These are phyloP conservation scores for Carex cristatella DNA, from an alignment of 176 grass and related monocot species.

Conservation along the genomic window DNA sequence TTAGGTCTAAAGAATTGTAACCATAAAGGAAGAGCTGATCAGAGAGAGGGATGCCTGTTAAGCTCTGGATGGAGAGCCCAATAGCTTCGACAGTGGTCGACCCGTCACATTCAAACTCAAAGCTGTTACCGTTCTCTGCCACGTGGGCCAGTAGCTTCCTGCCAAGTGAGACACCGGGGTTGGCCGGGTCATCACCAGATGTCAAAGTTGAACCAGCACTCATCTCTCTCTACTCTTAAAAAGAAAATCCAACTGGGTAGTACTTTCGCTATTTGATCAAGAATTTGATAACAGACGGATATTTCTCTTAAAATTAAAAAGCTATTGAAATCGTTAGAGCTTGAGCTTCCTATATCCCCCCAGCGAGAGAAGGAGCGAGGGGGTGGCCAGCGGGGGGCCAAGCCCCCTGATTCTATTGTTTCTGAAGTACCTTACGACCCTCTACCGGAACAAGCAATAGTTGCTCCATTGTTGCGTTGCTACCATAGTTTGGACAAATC, in stretches of 20 bases:
- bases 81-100: constrained; percentile 56
- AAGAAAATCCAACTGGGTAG: background rate
- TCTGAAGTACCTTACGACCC: background rate
- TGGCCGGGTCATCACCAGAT: constrained; percentile 29
- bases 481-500: background rate
- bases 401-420: background rate
- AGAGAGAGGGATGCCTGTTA: constrained; percentile 41
- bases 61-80: constrained; percentile 49
- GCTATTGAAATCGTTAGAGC: background rate
- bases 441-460: background rate
- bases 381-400: background rate
- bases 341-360: background rate
- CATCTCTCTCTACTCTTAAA: constrained; percentile 38
- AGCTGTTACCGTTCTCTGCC: constrained; percentile 87
- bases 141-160: constrained; percentile 73
- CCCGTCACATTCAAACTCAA: constrained; percentile 82
- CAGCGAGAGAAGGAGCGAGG: background rate
- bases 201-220: constrained; percentile 80
- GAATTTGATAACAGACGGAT: background rate
- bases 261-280: background rate
- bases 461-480: background rate
- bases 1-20: constrained; percentile 61
- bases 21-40: constrained; percentile 84
- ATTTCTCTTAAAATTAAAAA: constrained; percentile 2
- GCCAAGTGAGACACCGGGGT: constrained; percentile 39